phyloP scores from a whole-genome alignment of 2,329 filamentous ascomycete species.

The Fusarium poae region DNA sequence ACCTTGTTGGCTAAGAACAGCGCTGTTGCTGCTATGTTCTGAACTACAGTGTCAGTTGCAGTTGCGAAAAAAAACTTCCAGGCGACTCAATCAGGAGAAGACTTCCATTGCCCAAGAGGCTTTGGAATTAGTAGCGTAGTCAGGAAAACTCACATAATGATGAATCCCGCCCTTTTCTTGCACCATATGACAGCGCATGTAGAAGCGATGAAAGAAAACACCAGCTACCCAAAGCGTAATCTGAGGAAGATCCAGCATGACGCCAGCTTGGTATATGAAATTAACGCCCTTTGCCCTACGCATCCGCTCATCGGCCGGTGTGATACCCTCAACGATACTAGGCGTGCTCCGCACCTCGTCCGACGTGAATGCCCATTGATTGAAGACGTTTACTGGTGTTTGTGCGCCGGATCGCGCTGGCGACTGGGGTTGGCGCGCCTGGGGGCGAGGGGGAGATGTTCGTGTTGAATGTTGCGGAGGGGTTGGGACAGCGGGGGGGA shows the following conservation, averaged over 20 bases:
- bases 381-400: slow-evolving; percentile 55
- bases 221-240: slow-evolving; percentile 92
- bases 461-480: slow-evolving; percentile 69
- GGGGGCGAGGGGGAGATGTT: slow-evolving; percentile 67
- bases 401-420: slow-evolving; percentile 58
- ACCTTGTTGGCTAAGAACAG: slow-evolving; percentile 97
- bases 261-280: slow-evolving; percentile 94
- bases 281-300: slow-evolving; percentile 92
- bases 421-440: slow-evolving; percentile 59
- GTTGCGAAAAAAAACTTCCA: slow-evolving; percentile 2
- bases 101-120: neutral
- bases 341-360: slow-evolving; percentile 87
- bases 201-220: slow-evolving; percentile 95
- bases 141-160: slow-evolving; percentile 77
- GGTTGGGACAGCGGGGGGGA: slow-evolving; percentile 72
- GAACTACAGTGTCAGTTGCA: slow-evolving; percentile 31
- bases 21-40: slow-evolving; percentile 89
- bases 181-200: slow-evolving; percentile 89
- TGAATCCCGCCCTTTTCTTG: slow-evolving; percentile 83
- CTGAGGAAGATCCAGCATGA: slow-evolving; percentile 91
- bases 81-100: slow-evolving; percentile 2
- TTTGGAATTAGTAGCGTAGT: neutral
- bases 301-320: slow-evolving; percentile 80
- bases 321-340: slow-evolving; percentile 85
- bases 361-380: slow-evolving; percentile 90